Evolutionary conservation across 805 yeast species (phyloP).

Genomic region (Zygosaccharomyces bailii): DNA sequence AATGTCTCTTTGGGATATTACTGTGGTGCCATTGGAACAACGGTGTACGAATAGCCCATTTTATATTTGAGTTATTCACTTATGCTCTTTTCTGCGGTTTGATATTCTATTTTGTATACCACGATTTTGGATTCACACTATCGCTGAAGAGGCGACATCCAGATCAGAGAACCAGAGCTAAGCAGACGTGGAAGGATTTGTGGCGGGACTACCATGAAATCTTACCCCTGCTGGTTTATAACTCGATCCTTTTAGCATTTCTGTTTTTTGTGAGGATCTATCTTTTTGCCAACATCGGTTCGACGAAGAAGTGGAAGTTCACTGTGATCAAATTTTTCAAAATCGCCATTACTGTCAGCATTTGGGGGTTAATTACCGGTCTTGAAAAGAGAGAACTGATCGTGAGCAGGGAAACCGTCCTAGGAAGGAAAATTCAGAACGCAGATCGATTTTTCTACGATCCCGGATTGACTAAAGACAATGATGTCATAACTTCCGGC

Average conservation of each 20-base stretch:
- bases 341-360: constrained; percentile 31
- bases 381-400: constrained; percentile 29
- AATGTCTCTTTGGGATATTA: constrained; percentile 14
- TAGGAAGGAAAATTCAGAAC: constrained; percentile 34
- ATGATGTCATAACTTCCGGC: neutral
- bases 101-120: constrained; percentile 23
- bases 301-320: constrained; percentile 25
- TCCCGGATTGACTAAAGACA: constrained; percentile 22
- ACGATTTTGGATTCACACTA: constrained; percentile 27
- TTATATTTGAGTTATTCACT: constrained; percentile 13
- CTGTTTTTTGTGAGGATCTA: constrained; percentile 21
- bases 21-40: constrained; percentile 1
- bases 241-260: constrained; percentile 18
- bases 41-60: constrained; percentile 6
- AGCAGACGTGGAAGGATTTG: constrained; percentile 14
- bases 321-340: constrained; percentile 23
- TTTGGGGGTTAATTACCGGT: constrained; percentile 35
- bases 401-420: constrained; percentile 28
- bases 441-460: constrained; percentile 30
- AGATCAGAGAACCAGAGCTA: constrained; percentile 7
- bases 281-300: constrained; percentile 10
- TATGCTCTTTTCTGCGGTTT: constrained; percentile 20
- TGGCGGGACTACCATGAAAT: constrained; percentile 32
- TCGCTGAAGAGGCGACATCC: constrained; percentile 18
- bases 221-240: constrained; percentile 28